These are phyloP conservation scores for Bassia scoparia DNA, from an alignment of 148 eudicot species.

Conservation along the genomic window DNA sequence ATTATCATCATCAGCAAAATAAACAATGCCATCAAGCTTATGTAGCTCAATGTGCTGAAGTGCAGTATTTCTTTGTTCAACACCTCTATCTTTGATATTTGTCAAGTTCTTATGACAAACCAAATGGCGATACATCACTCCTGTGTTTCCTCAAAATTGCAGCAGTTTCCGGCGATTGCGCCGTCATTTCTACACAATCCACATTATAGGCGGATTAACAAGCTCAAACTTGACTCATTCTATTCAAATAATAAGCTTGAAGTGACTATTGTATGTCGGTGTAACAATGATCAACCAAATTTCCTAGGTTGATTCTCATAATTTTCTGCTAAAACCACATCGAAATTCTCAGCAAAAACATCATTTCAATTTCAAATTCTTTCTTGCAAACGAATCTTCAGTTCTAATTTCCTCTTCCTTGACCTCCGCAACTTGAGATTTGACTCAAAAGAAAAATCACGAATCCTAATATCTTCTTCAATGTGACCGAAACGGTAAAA, in stretches of 20 bases:
- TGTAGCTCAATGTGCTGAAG: conserved; percentile 82
- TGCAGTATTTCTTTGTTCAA: conserved; percentile 83
- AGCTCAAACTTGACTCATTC: conserved; percentile 73
- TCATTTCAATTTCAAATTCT: conserved; percentile 1
- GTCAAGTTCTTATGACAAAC: conserved; percentile 63
- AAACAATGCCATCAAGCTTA: conserved; percentile 88
- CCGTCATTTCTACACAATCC: conserved; percentile 92
- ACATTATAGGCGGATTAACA: conserved; percentile 65
- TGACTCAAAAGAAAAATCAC: conserved; percentile 44
- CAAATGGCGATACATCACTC: conserved; percentile 84
- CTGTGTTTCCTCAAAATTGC: conserved; percentile 65
- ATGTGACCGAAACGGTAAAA: conserved; percentile 51
- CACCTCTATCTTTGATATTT: conserved; percentile 79
- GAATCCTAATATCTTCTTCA: conserved; percentile 39
- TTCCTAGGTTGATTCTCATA: conserved; percentile 43
- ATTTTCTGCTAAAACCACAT: conserved; percentile 34
- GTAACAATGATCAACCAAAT: conserved; percentile 73
- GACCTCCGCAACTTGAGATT: conserved; percentile 18
- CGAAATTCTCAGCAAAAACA: conserved; percentile 15
- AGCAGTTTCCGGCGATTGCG: conserved; percentile 64
- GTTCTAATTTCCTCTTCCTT: conserved; percentile 17
- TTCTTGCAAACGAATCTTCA: not conserved
- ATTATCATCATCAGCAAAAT: conserved; percentile 97
- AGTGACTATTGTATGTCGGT: conserved; percentile 71
- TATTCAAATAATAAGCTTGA: conserved; percentile 69